phyloP scores from a whole-genome alignment of 2,329 filamentous ascomycete species.

The Claviceps purpurea region DNA sequence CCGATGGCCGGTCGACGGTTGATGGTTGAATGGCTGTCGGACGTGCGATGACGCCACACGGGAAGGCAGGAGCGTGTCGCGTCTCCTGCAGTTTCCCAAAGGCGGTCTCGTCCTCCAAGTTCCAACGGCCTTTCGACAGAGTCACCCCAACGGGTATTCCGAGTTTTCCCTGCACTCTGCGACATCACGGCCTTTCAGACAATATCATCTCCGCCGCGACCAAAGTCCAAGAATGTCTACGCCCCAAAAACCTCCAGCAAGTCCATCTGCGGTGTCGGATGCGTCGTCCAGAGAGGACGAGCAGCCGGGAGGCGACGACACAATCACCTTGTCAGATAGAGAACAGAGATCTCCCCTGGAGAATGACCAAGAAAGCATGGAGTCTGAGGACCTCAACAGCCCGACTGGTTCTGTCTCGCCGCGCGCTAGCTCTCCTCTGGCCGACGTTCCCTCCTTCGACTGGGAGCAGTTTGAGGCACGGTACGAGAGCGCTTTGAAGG shows the following conservation, averaged over 20 bases:
- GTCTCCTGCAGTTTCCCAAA: background rate
- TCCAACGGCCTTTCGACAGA: background rate
- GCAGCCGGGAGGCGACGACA: slow-evolving; percentile 7
- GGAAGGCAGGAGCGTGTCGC: background rate
- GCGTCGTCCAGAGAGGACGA: slow-evolving; percentile 5
- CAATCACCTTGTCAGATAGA: slow-evolving; percentile 10
- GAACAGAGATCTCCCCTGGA: slow-evolving; percentile 11
- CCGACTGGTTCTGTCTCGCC: slow-evolving; percentile 12
- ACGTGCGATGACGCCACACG: slow-evolving; percentile 2
- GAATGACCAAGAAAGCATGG: slow-evolving; percentile 27
- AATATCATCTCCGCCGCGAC: background rate
- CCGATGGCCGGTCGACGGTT: background rate
- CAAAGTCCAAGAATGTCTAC: slow-evolving; percentile 8
- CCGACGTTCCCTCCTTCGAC: slow-evolving; percentile 46
- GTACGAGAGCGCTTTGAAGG: slow-evolving; percentile 52
- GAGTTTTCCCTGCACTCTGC: no score
- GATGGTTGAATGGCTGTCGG: background rate
- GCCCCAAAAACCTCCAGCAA: slow-evolving; percentile 4
- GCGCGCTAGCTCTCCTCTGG: slow-evolving; percentile 28
- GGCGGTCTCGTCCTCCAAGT: background rate
- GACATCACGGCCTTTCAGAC: background rate
- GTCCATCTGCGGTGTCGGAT: slow-evolving; percentile 1
- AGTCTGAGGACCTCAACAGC: slow-evolving; percentile 18
- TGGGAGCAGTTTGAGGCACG: slow-evolving; percentile 65
- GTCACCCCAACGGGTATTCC: no score